Conservation (phyloP, 2,329 filamentous ascomycete species). For the Trichophyton schoenleinii region DNA sequence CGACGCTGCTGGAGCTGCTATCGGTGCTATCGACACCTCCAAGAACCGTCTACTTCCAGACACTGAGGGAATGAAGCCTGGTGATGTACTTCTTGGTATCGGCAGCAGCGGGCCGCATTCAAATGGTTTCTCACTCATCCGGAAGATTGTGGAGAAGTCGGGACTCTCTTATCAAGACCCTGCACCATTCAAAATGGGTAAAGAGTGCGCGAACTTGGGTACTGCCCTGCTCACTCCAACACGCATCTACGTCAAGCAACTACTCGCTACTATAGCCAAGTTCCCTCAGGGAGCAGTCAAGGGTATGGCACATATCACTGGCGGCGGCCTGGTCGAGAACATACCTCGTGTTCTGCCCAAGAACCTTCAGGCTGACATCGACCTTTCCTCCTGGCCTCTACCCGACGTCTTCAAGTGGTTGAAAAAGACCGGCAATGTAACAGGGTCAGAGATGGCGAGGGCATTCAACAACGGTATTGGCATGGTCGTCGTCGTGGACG, state of each 20-base stretch:
- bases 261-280: constrained; percentile 51
- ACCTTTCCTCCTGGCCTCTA: constrained; percentile 61
- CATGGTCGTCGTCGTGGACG: constrained; percentile 76
- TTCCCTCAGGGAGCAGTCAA: constrained; percentile 44
- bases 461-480: constrained; percentile 93
- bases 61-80: constrained; percentile 60
- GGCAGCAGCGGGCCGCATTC: constrained; percentile 82
- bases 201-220: constrained; percentile 46
- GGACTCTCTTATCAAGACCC: constrained; percentile 57
- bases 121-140: constrained; percentile 94
- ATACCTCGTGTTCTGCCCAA: constrained; percentile 83
- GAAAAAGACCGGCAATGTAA: constrained; percentile 57
- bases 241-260: constrained; percentile 77
- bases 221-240: constrained; percentile 76
- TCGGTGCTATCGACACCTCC: constrained; percentile 58
- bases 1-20: constrained; percentile 80
- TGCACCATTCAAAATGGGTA: constrained; percentile 58
- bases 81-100: constrained; percentile 77
- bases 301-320: constrained; percentile 93
- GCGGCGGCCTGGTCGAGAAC: constrained; percentile 85
- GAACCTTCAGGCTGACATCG: constrained; percentile 65
- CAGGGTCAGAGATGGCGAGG: constrained; percentile 66
- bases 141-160: constrained; percentile 67
- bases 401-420: constrained; percentile 81
- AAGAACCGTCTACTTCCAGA: constrained; percentile 59